These are phyloP conservation scores for Helichrysum umbraculigerum DNA, from an alignment of 129 eudicot genomes.

Conservation along the genomic window DNA sequence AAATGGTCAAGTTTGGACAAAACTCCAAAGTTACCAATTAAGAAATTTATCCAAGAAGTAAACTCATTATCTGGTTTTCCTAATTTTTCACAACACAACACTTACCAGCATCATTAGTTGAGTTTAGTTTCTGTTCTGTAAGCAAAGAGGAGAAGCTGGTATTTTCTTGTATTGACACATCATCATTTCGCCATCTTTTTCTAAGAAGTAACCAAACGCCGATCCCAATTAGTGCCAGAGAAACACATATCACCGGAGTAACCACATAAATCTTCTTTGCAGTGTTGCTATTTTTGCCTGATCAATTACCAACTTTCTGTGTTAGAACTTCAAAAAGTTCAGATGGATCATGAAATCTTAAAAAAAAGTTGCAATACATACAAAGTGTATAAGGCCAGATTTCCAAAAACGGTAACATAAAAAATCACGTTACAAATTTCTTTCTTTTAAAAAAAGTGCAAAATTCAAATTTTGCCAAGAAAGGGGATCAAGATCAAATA, in stretches of 20 bases:
- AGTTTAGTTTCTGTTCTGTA: background rate
- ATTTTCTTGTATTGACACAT: conserved; percentile 14
- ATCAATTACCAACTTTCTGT: background rate
- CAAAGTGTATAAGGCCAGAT: no score
- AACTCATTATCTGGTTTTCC: conserved; percentile 1
- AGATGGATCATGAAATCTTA: background rate
- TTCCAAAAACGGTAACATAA: no score
- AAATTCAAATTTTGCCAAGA: no score
- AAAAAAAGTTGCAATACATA: background rate
- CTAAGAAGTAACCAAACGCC: background rate
- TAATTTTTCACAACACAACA: background rate
- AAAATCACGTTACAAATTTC: no score
- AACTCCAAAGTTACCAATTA: no score
- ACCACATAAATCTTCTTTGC: conserved; percentile 12
- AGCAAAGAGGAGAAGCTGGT: conserved; percentile 27
- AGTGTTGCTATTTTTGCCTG: conserved; percentile 20
- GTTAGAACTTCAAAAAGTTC: no score
- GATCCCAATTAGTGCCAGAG: background rate
- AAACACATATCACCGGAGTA: conserved; percentile 14
- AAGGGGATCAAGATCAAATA: background rate
- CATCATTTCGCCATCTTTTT: conserved; percentile 10
- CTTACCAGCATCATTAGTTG: conserved; percentile 27
- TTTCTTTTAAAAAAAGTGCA: no score
- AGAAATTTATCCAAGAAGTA: background rate
- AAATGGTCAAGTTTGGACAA: no score